Percentiles rank a stretch among this genome's conserved stretches.
Evolutionary conservation across 306 rosid genomes (phyloP).

Genomic region (Phaseolus lunatus): DNA sequence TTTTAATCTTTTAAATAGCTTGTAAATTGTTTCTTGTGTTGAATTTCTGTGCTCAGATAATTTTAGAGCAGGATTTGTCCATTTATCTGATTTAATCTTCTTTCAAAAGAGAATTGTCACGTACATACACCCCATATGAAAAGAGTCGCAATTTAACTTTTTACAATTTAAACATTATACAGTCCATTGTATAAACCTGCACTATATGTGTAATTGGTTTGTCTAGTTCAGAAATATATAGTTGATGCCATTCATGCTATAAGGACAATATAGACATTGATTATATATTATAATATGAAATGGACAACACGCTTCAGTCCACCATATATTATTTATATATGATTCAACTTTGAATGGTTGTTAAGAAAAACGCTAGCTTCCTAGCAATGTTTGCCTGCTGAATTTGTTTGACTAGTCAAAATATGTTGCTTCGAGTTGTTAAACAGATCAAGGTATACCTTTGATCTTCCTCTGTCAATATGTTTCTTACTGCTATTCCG

Average conservation of each 20-base stretch:
- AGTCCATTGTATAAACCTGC: background rate
- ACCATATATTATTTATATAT: background rate
- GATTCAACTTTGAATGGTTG: constrained; percentile 14
- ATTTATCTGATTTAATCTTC: background rate
- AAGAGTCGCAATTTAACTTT: background rate
- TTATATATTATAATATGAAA: background rate
- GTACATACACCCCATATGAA: background rate
- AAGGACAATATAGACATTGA: background rate
- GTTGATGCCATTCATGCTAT: constrained; percentile 6
- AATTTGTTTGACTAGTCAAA: constrained; percentile 18
- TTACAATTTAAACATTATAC: constrained; percentile 27
- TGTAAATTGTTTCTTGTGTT: background rate
- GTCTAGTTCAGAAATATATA: constrained; percentile 5
- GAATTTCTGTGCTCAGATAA: constrained; percentile 9
- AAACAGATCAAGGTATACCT: background rate
- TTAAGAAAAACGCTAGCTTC: background rate
- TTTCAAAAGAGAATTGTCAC: background rate
- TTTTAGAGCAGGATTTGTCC: background rate
- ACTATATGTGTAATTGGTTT: constrained; percentile 12
- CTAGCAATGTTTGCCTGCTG: constrained; percentile 8
- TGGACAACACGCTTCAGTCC: background rate
- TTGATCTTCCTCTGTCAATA: background rate
- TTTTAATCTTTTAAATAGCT: background rate
- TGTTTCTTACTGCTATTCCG: constrained; percentile 44
- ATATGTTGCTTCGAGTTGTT: constrained; percentile 4